Evolutionary conservation across 2,329 filamentous ascomycete species (phyloP).

Genomic region (Talaromyces sp.): DNA sequence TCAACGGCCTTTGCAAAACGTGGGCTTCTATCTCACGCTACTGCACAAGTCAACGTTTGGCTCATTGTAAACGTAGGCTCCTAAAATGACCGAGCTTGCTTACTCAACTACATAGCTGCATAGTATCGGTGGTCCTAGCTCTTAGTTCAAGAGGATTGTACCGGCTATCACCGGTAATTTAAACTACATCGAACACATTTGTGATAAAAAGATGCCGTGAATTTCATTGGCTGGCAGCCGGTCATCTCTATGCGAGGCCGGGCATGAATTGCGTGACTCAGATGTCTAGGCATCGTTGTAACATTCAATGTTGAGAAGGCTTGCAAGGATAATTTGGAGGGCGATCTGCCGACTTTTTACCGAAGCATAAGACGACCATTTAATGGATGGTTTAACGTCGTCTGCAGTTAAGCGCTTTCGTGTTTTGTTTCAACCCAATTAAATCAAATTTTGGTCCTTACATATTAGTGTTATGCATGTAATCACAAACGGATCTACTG

Average conservation of each 20-base stretch:
- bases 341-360: neutral
- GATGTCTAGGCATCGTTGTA: neutral
- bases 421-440: neutral
- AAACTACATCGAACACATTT: neutral
- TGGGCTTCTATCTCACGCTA: neutral
- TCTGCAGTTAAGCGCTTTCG: neutral
- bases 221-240: neutral
- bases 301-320: neutral
- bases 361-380: neutral
- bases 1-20: neutral
- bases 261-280: neutral
- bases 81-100: neutral
- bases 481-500: conserved; percentile 1
- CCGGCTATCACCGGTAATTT: neutral
- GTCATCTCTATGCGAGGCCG: neutral
- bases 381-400: neutral
- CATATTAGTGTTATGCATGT: neutral
- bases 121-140: neutral
- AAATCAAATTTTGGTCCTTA: neutral
- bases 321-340: neutral
- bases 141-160: neutral
- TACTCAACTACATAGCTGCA: neutral
- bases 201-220: neutral
- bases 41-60: neutral
- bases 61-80: neutral